phyloP scores from a whole-genome alignment of 1,284 basidiomycete genomes.

The Trametes versicolor region DNA sequence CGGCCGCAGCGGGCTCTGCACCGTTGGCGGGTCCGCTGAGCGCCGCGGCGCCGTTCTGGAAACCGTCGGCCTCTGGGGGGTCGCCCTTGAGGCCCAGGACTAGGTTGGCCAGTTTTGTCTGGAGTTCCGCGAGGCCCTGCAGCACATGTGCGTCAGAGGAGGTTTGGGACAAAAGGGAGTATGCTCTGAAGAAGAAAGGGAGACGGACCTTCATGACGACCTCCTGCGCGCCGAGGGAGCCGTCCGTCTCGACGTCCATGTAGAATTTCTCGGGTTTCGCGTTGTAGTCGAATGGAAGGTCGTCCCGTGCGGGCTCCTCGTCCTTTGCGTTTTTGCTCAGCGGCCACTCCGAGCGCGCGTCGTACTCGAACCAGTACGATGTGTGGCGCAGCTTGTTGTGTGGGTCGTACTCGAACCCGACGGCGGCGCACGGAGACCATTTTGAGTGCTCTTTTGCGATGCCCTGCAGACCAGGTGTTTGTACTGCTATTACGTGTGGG shows the following conservation, averaged over 20 bases:
- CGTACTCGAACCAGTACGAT: slow-evolving; percentile 93
- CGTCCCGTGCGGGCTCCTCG: slow-evolving; percentile 83
- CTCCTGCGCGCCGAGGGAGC: slow-evolving; percentile 88
- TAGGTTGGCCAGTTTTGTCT: slow-evolving; percentile 84
- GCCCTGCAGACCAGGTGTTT: slow-evolving; percentile 62
- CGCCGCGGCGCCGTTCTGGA: slow-evolving; percentile 33
- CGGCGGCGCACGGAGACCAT: slow-evolving; percentile 97
- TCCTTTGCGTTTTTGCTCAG: slow-evolving; percentile 83
- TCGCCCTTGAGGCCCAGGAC: slow-evolving; percentile 77
- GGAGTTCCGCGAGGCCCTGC: slow-evolving; percentile 84
- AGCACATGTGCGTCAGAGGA: neutral
- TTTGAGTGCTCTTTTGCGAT: slow-evolving; percentile 99
- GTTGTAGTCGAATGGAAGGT: slow-evolving; percentile 86
- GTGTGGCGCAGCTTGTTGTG: slow-evolving; percentile 98
- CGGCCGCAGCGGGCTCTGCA: slow-evolving; percentile 30
- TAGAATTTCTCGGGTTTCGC: slow-evolving; percentile 92
- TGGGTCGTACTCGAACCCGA: slow-evolving; percentile 98
- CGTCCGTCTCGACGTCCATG: slow-evolving; percentile 91
- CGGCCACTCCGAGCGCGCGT: slow-evolving; percentile 85
- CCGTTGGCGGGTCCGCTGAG: slow-evolving; percentile 34
- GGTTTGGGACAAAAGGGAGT: neutral
- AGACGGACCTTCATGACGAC: slow-evolving; percentile 82
- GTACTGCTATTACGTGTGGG: slow-evolving; percentile 12
- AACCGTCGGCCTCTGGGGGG: slow-evolving; percentile 59
- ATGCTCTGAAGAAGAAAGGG: neutral